These are phyloP conservation scores for Fusarium luffae DNA, from an alignment of 2,329 filamentous ascomycete genomes.

Conservation along the genomic window DNA sequence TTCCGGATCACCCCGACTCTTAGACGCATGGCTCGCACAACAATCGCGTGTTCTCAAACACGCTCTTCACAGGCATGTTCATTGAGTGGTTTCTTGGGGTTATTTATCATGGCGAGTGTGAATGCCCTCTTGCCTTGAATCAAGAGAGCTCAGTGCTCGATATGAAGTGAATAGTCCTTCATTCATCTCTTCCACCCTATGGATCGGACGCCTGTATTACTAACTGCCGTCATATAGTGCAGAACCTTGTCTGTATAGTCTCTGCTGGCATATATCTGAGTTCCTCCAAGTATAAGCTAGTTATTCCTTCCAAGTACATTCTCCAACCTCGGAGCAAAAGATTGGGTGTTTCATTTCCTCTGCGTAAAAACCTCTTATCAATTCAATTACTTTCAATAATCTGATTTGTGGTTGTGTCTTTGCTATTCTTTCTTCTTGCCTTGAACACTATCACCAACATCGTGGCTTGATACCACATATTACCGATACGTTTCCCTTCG, in stretches of 20 bases:
- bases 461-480: neutral
- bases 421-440: neutral
- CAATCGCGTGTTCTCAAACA: neutral
- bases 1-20: neutral
- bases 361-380: neutral
- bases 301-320: neutral
- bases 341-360: neutral
- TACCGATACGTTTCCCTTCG: neutral
- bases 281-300: neutral
- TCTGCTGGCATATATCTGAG: neutral
- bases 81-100: neutral
- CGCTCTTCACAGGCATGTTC: neutral
- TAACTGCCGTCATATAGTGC: neutral
- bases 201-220: neutral
- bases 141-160: neutral
- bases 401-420: neutral
- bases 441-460: neutral
- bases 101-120: neutral
- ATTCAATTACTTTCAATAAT: neutral
- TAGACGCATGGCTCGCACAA: constrained; percentile 1
- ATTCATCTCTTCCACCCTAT: neutral
- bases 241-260: neutral
- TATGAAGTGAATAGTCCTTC: neutral
- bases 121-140: neutral
- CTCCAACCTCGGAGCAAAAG: neutral